Conservation (phyloP, 2,329 filamentous ascomycete genomes). For the Sporothrix brasiliensis region DNA sequence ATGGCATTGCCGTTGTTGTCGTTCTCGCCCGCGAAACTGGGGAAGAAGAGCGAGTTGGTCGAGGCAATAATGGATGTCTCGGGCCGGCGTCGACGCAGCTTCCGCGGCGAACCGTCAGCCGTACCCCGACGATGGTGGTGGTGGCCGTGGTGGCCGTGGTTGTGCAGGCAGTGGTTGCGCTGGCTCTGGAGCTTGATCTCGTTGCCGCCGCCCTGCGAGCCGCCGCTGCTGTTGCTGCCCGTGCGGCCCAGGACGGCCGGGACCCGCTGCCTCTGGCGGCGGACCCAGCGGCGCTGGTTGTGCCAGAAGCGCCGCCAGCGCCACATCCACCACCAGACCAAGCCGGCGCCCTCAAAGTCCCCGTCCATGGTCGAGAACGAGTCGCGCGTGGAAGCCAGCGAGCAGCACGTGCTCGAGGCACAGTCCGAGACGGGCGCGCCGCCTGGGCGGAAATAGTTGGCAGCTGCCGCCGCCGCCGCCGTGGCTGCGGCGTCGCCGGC, state of each 20-base stretch:
- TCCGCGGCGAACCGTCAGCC: constrained; percentile 21
- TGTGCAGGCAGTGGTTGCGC: constrained; percentile 28
- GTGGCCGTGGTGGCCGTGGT: constrained; percentile 30
- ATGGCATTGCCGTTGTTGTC: constrained; percentile 25
- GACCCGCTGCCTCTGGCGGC: constrained; percentile 21
- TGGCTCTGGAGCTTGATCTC: constrained; percentile 13
- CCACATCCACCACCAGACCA: constrained; percentile 34
- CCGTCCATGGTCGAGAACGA: constrained; percentile 28
- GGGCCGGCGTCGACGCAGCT: constrained; percentile 30
- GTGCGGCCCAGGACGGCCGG: neutral
- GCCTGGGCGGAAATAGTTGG: constrained; percentile 16
- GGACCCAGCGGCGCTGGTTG: constrained; percentile 27
- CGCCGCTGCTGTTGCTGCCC: neutral
- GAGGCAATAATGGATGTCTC: constrained; percentile 27
- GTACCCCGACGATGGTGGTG: constrained; percentile 27
- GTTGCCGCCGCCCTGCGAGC: neutral
- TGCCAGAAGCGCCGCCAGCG: constrained; percentile 32
- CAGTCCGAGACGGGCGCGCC: constrained; percentile 27
- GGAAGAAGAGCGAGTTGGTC: constrained; percentile 32
- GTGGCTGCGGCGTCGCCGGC: neutral
- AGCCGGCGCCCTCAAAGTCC: constrained; percentile 30
- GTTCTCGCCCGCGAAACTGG: constrained; percentile 12
- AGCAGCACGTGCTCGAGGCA: constrained; percentile 33
- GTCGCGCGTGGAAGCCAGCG: constrained; percentile 25
- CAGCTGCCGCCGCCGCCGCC: constrained; percentile 6